phyloP scores from a whole-genome alignment of 176 grass and related monocot genomes.

The Thinopyrum elongatum region DNA sequence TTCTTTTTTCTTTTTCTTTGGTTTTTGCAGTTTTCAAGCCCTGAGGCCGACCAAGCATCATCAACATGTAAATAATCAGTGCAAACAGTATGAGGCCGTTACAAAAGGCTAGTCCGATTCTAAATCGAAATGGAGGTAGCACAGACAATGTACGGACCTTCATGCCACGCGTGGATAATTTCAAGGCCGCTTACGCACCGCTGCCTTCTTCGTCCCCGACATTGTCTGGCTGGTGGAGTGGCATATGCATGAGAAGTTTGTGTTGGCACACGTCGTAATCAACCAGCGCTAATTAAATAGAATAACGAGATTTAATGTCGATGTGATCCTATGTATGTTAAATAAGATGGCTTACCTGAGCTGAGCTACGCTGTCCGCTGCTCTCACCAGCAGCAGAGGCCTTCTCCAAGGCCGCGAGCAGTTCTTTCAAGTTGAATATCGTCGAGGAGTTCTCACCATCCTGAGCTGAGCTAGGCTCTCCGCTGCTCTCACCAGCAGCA shows the following conservation, averaged over 20 bases:
- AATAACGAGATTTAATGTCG: not conserved
- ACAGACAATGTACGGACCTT: not conserved
- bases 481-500: not conserved
- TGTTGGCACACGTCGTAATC: not conserved
- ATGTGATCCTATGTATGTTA: too few relatives aligned
- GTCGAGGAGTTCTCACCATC: too few relatives aligned
- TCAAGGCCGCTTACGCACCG: not conserved
- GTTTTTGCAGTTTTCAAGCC: too few relatives aligned
- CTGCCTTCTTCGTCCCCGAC: not conserved
- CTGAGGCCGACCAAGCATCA: not conserved
- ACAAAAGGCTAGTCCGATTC: too few relatives aligned
- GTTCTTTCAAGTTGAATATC: too few relatives aligned
- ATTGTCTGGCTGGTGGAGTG: not conserved
- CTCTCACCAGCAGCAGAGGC: too few relatives aligned
- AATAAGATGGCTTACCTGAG: too few relatives aligned
- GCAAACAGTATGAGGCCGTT: not conserved
- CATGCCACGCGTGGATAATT: not conserved
- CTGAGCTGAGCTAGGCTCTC: too few relatives aligned
- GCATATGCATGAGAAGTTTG: not conserved
- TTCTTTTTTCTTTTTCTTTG: too few relatives aligned
- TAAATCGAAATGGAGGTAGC: not conserved
- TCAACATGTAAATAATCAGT: not conserved
- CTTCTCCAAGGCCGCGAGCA: too few relatives aligned
- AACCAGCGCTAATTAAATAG: not conserved
- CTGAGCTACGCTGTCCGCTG: too few relatives aligned